Evolutionary conservation across 352 stramenopile species (phyloP), one percentile per base, ranked within the genome.

Genomic region (Phytopythium delawarense): DNA sequence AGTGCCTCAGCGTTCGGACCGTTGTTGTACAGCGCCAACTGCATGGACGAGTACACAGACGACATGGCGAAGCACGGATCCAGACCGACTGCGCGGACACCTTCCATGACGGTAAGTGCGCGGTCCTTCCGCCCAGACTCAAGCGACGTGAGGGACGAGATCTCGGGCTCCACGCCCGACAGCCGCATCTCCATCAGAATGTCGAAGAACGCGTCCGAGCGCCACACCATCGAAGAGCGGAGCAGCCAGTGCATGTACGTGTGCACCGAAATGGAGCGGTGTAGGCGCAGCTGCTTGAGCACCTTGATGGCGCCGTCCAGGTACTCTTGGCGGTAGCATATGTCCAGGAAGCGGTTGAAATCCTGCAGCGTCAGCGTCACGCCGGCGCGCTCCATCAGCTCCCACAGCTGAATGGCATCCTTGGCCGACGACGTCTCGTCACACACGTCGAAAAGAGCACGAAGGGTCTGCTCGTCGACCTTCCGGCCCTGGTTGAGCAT

Each of bases 11-110:
- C 72, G 23, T 65, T 77, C 13, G 79, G 83, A 32, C 81, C 81
- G 52, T 92, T 92, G 40, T 67, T 68, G 61, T 92, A 92, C 9
- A 92, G 78, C 9, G 71, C 79, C 32, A 69, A 76, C 55, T 92
- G 81, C 78, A 94, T 92, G 5, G 82, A 92, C 52, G 84, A 88
- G 61, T 84, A 94, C 12, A 94, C 84, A 16, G 81, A 87, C 39
- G 83, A 89, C 86, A 94, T 94, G 20, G 84, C 83, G 64, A 93
- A 94, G 66, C 86, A 94, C 56, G 86, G 84, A 58, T 94, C 86
- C 35, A 94, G 60, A 6, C 86, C 86, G 23, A 94, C 86, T 0
- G 86, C 86, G 21, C 86, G 83, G 34, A 94, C 86, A 28, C 86
- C 86, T 66, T 94, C 86, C 86, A 94, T 94, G n/a, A 94, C 86